Conservation (phyloP, 2,329 filamentous ascomycete genomes). For the Paracorniculantispora psalliotae region DNA sequence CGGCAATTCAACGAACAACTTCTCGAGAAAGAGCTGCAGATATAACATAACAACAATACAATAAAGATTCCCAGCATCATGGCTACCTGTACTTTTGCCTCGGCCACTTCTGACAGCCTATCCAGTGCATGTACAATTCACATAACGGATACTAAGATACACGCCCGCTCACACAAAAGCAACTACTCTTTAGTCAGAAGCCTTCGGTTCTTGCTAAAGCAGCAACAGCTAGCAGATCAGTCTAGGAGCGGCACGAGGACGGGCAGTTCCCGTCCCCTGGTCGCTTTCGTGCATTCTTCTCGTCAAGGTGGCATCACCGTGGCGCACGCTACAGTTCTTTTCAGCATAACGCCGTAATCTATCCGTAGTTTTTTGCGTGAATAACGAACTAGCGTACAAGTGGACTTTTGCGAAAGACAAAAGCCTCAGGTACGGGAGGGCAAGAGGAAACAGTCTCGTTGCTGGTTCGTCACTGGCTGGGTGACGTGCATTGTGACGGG, state of each 20-base stretch:
- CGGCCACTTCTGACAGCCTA: background rate
- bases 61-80: background rate
- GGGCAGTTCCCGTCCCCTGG: background rate
- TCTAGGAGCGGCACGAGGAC: background rate
- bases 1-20: background rate
- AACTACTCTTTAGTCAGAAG: too few relatives aligned
- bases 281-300: background rate
- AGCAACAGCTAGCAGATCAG: background rate
- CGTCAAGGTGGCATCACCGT: background rate
- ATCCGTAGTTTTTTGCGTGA: too few relatives aligned
- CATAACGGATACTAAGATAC: background rate
- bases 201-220: too few relatives aligned
- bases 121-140: background rate
- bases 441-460: background rate
- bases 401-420: too few relatives aligned
- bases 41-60: background rate
- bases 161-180: too few relatives aligned
- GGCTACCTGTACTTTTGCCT: background rate
- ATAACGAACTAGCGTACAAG: too few relatives aligned
- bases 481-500: background rate
- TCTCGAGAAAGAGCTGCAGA: background rate
- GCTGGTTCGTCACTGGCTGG: background rate
- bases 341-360: too few relatives aligned
- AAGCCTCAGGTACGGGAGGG: background rate
- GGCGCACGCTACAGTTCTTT: too few relatives aligned